Percentiles rank a stretch among this genome's conserved stretches.
Conservation (phyloP, 1,139 yeast genomes). For the Yamadazyma conglobata region DNA sequence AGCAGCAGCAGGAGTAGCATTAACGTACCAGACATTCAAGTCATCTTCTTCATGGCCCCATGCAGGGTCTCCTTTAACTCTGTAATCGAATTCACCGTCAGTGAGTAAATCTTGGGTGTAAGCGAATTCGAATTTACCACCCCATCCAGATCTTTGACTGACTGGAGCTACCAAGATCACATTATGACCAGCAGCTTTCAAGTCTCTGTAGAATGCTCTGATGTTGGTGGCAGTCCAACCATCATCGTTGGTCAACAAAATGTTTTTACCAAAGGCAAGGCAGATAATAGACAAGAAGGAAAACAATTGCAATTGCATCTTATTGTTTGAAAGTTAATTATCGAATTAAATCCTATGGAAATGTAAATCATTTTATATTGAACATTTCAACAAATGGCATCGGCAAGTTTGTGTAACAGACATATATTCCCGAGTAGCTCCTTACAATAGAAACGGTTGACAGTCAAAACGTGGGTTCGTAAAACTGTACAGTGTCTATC, state of each 20-base stretch:
- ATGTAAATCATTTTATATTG: too few relatives aligned
- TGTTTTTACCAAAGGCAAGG: conserved; percentile 36
- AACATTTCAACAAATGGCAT: too few relatives aligned
- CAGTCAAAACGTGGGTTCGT: too few relatives aligned
- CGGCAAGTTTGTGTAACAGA: too few relatives aligned
- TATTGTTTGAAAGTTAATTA: too few relatives aligned
- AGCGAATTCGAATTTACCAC: conserved; percentile 52
- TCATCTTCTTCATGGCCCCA: conserved; percentile 47
- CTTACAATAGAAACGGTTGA: too few relatives aligned
- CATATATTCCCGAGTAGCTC: too few relatives aligned
- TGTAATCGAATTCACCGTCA: conserved; percentile 42
- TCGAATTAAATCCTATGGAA: too few relatives aligned
- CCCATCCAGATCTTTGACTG: conserved; percentile 57
- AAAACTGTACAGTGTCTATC: too few relatives aligned
- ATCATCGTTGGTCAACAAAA: conserved; percentile 58
- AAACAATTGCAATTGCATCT: conserved; percentile 15
- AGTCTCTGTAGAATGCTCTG: conserved; percentile 55
- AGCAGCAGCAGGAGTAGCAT: conserved; percentile 46
- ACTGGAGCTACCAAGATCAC: conserved; percentile 58
- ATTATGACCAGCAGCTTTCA: conserved; percentile 52
- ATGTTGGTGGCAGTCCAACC: conserved; percentile 58
- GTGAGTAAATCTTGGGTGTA: conserved; percentile 35
- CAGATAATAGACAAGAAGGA: conserved; percentile 12
- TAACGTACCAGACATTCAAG: conserved; percentile 46
- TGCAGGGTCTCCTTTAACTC: conserved; percentile 41